Conservation (phyloP, 2,329 filamentous ascomycete genomes). For the Trichoderma simmonsii region DNA sequence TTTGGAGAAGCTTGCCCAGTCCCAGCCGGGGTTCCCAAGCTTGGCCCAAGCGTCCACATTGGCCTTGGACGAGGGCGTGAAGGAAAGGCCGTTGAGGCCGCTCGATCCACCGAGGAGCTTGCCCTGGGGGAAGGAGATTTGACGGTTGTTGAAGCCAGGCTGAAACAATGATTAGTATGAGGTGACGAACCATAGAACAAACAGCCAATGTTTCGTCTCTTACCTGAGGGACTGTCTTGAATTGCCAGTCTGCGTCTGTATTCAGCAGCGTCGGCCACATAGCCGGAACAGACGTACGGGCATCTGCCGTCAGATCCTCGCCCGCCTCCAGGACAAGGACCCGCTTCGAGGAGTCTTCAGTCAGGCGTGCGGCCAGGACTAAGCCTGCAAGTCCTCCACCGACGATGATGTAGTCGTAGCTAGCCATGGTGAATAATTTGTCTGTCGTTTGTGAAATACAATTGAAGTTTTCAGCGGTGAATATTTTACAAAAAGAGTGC, state of each 20-base stretch:
- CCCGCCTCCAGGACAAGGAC: conserved; percentile 33
- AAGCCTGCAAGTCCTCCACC: conserved; percentile 32
- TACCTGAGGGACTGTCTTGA: conserved; percentile 27
- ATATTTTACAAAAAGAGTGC: not conserved
- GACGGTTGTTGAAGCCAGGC: conserved; percentile 20
- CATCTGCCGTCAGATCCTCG: conserved; percentile 27
- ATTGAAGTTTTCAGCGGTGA: not conserved
- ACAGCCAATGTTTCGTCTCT: not conserved
- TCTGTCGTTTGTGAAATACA: too few relatives aligned
- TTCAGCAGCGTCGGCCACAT: conserved; percentile 26
- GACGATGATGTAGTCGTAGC: conserved; percentile 25
- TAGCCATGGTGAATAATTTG: not conserved
- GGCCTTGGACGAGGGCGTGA: conserved; percentile 20
- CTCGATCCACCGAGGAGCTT: conserved; percentile 29
- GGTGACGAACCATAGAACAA: not conserved
- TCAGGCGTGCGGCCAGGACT: conserved; percentile 30
- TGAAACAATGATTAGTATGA: not conserved
- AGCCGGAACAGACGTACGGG: conserved; percentile 26
- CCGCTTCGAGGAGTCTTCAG: conserved; percentile 23
- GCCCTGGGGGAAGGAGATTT: conserved; percentile 25
- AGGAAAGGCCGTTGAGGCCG: conserved; percentile 29
- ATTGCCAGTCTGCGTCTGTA: conserved; percentile 28
- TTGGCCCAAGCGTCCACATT: conserved; percentile 25
- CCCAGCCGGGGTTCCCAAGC: conserved; percentile 29
- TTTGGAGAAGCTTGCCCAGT: conserved; percentile 26